Conservation (phyloP, 768 basidiomycete species). For the Termitomyces sp. region DNA sequence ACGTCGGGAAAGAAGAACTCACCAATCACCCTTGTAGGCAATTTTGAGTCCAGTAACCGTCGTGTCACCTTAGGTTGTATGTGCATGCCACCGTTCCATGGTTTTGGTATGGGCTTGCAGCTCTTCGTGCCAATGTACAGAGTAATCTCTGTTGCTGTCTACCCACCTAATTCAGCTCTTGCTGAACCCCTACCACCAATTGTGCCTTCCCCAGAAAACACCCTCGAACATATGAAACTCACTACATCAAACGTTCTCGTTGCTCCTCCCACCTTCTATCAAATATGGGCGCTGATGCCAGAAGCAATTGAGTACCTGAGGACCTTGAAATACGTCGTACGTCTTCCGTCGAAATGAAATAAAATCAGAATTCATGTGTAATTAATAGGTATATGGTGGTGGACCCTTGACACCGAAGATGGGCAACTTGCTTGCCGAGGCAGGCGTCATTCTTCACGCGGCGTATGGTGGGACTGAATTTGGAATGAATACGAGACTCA, state of each 20-base stretch:
- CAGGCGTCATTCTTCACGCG: constrained; percentile 8
- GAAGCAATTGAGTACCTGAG: constrained; percentile 13
- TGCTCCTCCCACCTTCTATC: constrained; percentile 32
- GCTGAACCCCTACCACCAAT: constrained; percentile 22
- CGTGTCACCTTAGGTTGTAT: constrained; percentile 1
- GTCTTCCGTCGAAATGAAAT: not conserved
- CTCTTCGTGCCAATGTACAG: constrained; percentile 23
- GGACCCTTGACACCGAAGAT: constrained; percentile 10
- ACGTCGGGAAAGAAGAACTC: not conserved
- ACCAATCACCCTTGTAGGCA: not conserved
- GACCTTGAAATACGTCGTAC: constrained; percentile 7
- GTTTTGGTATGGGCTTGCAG: constrained; percentile 24
- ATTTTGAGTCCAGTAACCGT: not conserved
- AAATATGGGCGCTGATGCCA: constrained; percentile 28
- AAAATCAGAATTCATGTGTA: not conserved
- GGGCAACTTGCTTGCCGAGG: constrained; percentile 6
- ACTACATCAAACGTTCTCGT: constrained; percentile 23
- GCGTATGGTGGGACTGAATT: constrained; percentile 15
- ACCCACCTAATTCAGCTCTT: constrained; percentile 22
- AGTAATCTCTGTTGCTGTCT: constrained; percentile 21
- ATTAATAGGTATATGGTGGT: constrained; percentile 7
- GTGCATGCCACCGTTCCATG: constrained; percentile 34
- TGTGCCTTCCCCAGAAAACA: constrained; percentile 32
- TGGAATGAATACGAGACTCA: constrained; percentile 3
- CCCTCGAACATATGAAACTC: constrained; percentile 27